These are phyloP conservation scores for Yamadazyma taylorii DNA, from an alignment of 1,139 yeast genomes.

Conservation along the genomic window DNA sequence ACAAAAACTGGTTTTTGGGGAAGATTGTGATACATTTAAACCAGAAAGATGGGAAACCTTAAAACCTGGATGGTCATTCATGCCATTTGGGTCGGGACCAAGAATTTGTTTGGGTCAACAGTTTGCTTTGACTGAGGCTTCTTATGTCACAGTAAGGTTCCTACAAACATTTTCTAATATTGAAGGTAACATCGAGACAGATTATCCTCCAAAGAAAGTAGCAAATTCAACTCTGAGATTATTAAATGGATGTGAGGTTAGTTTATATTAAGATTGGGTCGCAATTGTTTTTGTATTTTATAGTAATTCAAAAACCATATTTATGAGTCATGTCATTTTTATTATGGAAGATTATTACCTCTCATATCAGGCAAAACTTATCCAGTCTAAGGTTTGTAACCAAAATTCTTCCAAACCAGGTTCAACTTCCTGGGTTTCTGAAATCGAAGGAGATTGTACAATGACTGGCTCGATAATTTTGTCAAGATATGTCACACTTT, in stretches of 20 bases:
- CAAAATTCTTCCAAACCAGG: slow-evolving; percentile 12
- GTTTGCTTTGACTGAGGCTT: slow-evolving; percentile 47
- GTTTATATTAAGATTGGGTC: background rate
- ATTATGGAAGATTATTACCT: no score
- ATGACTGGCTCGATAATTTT: slow-evolving; percentile 12
- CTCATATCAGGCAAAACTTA: slow-evolving; percentile 6
- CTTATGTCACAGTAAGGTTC: slow-evolving; percentile 24
- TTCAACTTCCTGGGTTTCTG: slow-evolving; percentile 6
- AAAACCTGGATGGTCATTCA: slow-evolving; percentile 38
- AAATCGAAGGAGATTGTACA: slow-evolving; percentile 2
- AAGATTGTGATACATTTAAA: slow-evolving; percentile 42
- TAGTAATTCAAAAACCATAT: no score
- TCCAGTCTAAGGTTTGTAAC: slow-evolving; percentile 14
- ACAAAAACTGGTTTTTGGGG: slow-evolving; percentile 39
- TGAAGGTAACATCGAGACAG: slow-evolving; percentile 14
- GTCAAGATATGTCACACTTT: slow-evolving; percentile 10
- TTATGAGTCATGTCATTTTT: no score
- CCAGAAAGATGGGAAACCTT: slow-evolving; percentile 51
- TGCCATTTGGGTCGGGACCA: slow-evolving; percentile 48
- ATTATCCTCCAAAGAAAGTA: slow-evolving; percentile 35
- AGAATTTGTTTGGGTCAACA: slow-evolving; percentile 48
- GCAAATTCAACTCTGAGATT: slow-evolving; percentile 37
- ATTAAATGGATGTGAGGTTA: slow-evolving; percentile 21
- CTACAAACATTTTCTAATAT: slow-evolving; percentile 11
- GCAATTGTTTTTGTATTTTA: no score